Evolutionary conservation across 2,329 filamentous ascomycete species (phyloP), one percentile per base, ranked within the genome.

Genomic region (Colletotrichum phormii): DNA sequence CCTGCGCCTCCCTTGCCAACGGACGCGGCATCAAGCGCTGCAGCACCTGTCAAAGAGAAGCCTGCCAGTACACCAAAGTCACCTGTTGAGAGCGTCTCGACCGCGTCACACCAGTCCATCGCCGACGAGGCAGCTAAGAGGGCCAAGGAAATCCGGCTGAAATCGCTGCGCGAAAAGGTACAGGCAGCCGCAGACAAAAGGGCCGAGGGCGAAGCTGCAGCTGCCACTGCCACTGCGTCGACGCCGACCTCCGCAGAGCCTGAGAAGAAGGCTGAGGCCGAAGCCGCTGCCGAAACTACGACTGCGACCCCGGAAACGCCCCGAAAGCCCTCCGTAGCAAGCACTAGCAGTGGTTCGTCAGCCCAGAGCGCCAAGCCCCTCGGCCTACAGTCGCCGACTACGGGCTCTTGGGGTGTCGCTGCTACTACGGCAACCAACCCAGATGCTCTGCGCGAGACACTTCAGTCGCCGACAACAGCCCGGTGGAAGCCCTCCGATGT

Each of bases 91-190:
- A 72, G 75, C 78, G 75, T 82, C 75, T 73, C 81, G 73, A 78
- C 79, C 11, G 77, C 88, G 13, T 86, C 89, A 1, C 81, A 89
- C 61, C 84, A 85, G 75, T 89, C 86, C 77, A 85, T 91, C 63
- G 90, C 89, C 54, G 88, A 94, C 77, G 92, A 95, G 79, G 91
- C 89, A 61, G 91, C 90, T 0, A 83, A 87, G 77, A 92, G 89
- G 81, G 90, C 90, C 62, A 92, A 92, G 82, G 86, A 91, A 76
- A 83, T 87, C 75, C 86, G 86, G 67, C 84, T 90, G 74, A 85
- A 89, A 74, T 84, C 80, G 76, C 79, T 90, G 73, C 84, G 87
- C 66, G 86, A 88, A 67, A 90, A 90, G 80, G 88, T 89, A 5
- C 80, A 74, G 65, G 29, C 57, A 74, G 31, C 77, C 12, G 72